Conservation (phyloP, 176 grass and related monocot genomes). For the Oryza australiensis region DNA sequence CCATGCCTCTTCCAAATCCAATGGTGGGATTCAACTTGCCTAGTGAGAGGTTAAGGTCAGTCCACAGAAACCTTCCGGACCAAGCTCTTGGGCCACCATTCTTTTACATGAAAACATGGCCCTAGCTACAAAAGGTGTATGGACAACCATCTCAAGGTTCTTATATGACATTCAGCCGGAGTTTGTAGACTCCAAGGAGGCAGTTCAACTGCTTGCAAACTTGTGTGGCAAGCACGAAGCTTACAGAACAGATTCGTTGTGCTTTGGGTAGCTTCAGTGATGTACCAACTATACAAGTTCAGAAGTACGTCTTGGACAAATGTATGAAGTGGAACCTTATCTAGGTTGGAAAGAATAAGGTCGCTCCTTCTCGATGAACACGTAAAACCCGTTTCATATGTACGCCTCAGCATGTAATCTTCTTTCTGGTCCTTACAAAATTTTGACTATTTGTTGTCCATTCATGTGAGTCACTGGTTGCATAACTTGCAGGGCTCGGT, state of each 20-base stretch:
- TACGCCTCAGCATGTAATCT: conserved; percentile 87
- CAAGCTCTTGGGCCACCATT: conserved; percentile 65
- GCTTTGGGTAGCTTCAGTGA: conserved; percentile 27
- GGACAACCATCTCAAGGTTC: no score
- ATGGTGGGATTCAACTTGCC: conserved; percentile 81
- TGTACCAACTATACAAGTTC: conserved; percentile 41
- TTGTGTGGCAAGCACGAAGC: conserved; percentile 51
- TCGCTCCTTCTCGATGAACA: conserved; percentile 69
- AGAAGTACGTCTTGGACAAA: conserved; percentile 56
- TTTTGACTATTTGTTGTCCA: neutral
- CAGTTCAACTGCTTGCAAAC: conserved; percentile 95
- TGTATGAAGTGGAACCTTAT: conserved; percentile 85
- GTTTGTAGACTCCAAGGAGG: no score
- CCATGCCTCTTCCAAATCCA: conserved; percentile 56
- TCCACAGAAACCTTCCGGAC: conserved; percentile 40
- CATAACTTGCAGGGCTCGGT: conserved; percentile 65
- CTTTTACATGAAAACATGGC: conserved; percentile 92
- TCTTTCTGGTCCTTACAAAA: conserved; percentile 53
- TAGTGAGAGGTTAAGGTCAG: conserved; percentile 15
- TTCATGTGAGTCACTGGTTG: conserved; percentile 41
- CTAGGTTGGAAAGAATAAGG: conserved; percentile 81
- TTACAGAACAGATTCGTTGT: conserved; percentile 52
- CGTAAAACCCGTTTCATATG: conserved; percentile 84
- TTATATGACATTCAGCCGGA: no score
- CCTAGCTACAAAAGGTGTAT: no score